phyloP scores from a whole-genome alignment of 768 basidiomycete genomes.

The Tulasnella sp. region DNA sequence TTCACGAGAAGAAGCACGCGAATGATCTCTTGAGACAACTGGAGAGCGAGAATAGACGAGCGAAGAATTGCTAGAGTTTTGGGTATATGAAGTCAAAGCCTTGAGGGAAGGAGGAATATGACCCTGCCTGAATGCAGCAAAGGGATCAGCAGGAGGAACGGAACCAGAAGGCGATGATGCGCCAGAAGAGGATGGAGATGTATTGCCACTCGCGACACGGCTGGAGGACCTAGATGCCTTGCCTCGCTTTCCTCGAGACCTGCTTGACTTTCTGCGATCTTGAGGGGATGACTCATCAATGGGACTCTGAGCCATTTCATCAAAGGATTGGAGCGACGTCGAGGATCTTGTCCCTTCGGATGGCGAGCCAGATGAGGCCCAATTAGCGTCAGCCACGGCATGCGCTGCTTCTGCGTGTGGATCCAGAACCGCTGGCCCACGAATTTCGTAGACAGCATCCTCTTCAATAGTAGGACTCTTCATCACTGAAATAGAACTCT shows the following conservation, averaged over 20 bases:
- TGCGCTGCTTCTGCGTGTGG: background rate
- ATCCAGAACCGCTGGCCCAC: background rate
- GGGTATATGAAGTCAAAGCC: too few relatives aligned
- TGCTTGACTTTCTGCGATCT: background rate
- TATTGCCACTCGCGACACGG: background rate
- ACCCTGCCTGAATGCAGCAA: constrained; percentile 9
- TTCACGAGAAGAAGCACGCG: too few relatives aligned
- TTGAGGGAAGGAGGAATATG: constrained; percentile 8
- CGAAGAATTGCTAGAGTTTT: too few relatives aligned
- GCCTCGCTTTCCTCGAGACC: constrained; percentile 9
- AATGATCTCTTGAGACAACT: too few relatives aligned
- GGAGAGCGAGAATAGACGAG: too few relatives aligned
- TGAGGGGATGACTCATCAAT: background rate
- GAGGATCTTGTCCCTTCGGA: background rate
- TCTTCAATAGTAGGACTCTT: background rate
- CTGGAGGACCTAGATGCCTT: constrained; percentile 12
- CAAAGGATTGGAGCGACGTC: background rate
- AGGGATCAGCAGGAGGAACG: constrained; percentile 1
- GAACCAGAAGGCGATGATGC: background rate
- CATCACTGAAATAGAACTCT: background rate
- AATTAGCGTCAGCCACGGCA: background rate
- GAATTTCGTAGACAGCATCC: background rate
- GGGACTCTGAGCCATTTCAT: background rate
- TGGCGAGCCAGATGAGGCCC: background rate
- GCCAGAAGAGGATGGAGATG: background rate